Evolutionary conservation across 345 rosid species (phyloP).

Genomic region (Carallia brachiata): DNA sequence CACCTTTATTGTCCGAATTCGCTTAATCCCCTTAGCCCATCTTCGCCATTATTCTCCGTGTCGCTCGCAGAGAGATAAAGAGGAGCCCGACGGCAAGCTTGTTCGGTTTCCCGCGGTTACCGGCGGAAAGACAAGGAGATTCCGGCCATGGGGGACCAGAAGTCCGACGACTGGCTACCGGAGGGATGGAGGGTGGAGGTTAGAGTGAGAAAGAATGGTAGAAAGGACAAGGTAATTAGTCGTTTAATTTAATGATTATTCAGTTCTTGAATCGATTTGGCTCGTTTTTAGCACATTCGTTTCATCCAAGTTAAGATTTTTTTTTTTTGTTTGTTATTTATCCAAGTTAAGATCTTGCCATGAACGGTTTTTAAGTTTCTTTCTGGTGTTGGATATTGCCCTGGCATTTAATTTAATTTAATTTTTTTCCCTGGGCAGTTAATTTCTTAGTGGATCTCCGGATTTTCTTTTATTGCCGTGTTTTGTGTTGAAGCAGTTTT

Average conservation of each 20-base stretch:
- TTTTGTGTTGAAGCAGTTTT: too few species aligned
- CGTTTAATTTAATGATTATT: background rate
- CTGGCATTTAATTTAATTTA: too few species aligned
- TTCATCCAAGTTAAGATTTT: background rate
- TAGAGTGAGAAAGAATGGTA: slow-evolving; percentile 55
- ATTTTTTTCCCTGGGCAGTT: too few species aligned
- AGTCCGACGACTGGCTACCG: slow-evolving; percentile 43
- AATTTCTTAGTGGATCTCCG: too few species aligned
- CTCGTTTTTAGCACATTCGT: background rate
- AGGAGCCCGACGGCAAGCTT: too few species aligned
- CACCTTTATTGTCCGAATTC: slow-evolving; percentile 15
- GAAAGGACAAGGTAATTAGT: slow-evolving; percentile 64
- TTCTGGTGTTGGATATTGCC: too few species aligned
- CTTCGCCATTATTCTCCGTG: slow-evolving; percentile 1
- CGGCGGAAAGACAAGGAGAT: too few species aligned
- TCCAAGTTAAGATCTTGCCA: background rate
- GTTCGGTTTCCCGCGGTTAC: too few species aligned
- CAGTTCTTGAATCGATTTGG: background rate
- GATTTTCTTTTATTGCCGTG: too few species aligned
- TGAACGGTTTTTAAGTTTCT: too few species aligned
- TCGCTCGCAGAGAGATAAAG: background rate
- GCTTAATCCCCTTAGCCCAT: background rate
- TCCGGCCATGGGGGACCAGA: slow-evolving; percentile 26
- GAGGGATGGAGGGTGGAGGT: slow-evolving; percentile 62
- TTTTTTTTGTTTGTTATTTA: background rate